Evolutionary conservation across 73 alveolate genomes (phyloP), one percentile per base, ranked within the genome.

Genomic region (Durusdinium trenchii): DNA sequence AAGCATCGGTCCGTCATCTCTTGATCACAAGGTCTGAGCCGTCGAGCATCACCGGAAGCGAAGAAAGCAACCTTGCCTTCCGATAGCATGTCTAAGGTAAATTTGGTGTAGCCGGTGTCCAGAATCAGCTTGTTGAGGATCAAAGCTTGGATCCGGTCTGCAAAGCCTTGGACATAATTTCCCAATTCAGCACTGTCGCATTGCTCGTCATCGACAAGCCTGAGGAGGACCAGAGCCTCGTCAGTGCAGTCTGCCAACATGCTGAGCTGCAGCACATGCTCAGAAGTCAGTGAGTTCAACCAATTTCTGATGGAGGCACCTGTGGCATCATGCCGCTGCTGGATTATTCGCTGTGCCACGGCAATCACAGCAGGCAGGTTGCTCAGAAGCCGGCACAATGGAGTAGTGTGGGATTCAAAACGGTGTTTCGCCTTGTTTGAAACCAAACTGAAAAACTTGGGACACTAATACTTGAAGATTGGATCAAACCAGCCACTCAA

Each of bases 381-480:
- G 47, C 30, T 35, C 86, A 75, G 35, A 1, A 75, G 50, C 86
- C 86, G 30, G 50, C 86, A 28, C 40, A 75, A 26, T 26, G 86
- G 86, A 36, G 54, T 75, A 36, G 92, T 3, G 48, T 82, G 92
- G 73, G 92, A 48, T 35, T 86, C 95, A 61, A 86, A 86, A 5
- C 95, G 57, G 95, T 86, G 95, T 35, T 86, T 86, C 42, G 82
- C 95, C 84, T 73, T 73, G 51, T n/a, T 73, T 47, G 35, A 47
- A 71, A 38, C 7, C 26, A 6, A 16, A 73, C 73, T 60, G 18
- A 23, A 2, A 60, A 60, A 60, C 18, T 60, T 32, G 73, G 30
- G 30, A n/a, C n/a, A n/a, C 1, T 60, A 23, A 60, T 32, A 60
- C 73, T 32, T 16, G 64, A 51, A n/a, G 46, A 16, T 12, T 47